Conservation (phyloP, 164 flowering plant species). For the Magnolia kwangsiensis region DNA sequence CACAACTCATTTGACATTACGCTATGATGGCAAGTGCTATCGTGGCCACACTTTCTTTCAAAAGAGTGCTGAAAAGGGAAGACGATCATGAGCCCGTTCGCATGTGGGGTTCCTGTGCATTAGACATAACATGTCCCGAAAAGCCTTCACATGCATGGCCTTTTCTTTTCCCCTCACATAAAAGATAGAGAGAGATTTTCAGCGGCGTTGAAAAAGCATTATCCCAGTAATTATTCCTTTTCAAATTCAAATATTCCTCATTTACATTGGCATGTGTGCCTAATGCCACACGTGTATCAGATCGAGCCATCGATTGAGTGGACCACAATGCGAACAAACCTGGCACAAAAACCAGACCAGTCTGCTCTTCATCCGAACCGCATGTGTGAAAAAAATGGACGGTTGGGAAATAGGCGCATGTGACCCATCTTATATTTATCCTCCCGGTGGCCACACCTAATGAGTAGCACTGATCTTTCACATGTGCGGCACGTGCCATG, state of each 20-base stretch:
- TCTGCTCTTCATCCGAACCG: no score
- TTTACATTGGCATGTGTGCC: background rate
- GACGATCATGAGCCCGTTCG: background rate
- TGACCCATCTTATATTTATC: no score
- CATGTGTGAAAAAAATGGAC: no score
- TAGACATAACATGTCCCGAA: constrained; percentile 1
- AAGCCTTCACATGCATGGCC: constrained; percentile 6
- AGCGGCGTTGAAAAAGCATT: constrained; percentile 3
- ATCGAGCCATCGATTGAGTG: background rate
- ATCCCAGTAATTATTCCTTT: constrained; percentile 1
- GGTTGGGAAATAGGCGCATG: no score
- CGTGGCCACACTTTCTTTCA: background rate
- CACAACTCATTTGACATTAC: background rate
- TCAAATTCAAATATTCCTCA: constrained; percentile 2
- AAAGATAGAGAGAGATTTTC: background rate
- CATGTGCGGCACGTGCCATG: no score
- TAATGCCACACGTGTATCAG: no score
- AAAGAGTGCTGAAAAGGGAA: background rate
- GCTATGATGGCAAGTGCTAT: background rate
- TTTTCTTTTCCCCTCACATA: background rate
- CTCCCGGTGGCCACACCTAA: no score
- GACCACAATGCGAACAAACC: background rate
- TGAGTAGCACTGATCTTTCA: no score
- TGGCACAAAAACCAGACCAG: no score
- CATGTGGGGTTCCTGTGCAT: constrained; percentile 7